A percentile compares a stretch with the other conserved stretches of the same genome.
phyloP scores from a whole-genome alignment of 768 basidiomycete genomes.

The Erythrobasidium yunnanense region DNA sequence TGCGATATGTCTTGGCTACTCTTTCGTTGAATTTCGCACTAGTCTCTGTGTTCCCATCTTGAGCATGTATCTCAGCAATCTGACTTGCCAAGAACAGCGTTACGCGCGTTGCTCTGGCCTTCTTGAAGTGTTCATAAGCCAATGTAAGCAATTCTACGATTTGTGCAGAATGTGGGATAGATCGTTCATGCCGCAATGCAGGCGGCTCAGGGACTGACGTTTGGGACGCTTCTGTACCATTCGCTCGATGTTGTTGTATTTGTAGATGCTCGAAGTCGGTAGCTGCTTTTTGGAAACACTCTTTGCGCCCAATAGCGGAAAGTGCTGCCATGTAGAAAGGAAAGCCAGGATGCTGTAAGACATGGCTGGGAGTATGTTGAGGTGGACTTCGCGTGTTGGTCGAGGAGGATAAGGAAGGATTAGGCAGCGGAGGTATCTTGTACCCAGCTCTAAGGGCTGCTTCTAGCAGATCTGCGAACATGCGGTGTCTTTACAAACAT shows the following conservation, averaged over 20 bases:
- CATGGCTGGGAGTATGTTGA: constrained; percentile 62
- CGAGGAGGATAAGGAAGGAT: constrained; percentile 28
- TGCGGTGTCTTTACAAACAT: constrained; percentile 54
- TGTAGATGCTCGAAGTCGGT: constrained; percentile 49
- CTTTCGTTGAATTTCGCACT: constrained; percentile 90
- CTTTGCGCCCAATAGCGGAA: constrained; percentile 66
- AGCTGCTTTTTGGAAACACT: constrained; percentile 54
- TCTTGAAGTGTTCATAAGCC: constrained; percentile 86
- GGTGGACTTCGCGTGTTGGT: constrained; percentile 29
- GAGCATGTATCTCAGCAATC: constrained; percentile 76
- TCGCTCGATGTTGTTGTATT: constrained; percentile 1
- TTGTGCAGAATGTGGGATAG: constrained; percentile 73
- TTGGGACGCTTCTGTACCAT: constrained; percentile 6
- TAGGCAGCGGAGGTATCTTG: constrained; percentile 36
- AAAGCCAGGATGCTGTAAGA: constrained; percentile 80
- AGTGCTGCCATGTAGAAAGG: constrained; percentile 82
- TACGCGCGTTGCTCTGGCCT: constrained; percentile 53
- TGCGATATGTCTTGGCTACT: constrained; percentile 76
- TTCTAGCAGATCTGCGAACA: constrained; percentile 82
- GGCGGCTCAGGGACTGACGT: constrained; percentile 46
- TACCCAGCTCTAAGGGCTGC: constrained; percentile 48
- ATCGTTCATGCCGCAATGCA: constrained; percentile 77
- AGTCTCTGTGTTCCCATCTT: constrained; percentile 70
- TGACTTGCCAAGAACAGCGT: constrained; percentile 83
- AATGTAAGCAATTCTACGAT: constrained; percentile 90